Evolutionary conservation across 768 basidiomycete genomes (phyloP).

Genomic region (Boletus pseudopeckii): DNA sequence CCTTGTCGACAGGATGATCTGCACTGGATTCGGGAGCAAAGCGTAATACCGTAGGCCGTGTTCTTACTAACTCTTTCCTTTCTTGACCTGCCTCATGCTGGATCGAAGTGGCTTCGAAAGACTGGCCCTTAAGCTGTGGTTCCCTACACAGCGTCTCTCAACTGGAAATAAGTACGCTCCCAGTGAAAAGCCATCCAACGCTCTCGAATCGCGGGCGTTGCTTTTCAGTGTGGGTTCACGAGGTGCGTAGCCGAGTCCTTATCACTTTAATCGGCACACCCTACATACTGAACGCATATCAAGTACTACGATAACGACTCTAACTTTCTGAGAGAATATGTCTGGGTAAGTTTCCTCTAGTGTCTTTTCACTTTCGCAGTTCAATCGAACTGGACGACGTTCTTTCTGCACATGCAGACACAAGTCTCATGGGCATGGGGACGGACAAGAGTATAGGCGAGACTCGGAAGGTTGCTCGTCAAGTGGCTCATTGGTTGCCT

Average conservation of each 20-base stretch:
- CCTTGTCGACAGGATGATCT: too few relatives aligned
- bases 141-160: neutral
- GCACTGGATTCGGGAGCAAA: too few relatives aligned
- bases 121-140: conserved; percentile 1
- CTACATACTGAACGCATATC: too few relatives aligned
- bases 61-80: too few relatives aligned
- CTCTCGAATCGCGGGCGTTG: neutral
- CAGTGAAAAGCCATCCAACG: conserved; percentile 3
- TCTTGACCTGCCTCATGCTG: neutral
- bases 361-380: neutral
- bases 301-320: too few relatives aligned
- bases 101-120: neutral
- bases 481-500: neutral
- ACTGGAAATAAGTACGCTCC: neutral
- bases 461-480: neutral
- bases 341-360: neutral
- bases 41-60: too few relatives aligned
- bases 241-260: neutral
- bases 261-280: neutral
- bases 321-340: neutral
- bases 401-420: neutral
- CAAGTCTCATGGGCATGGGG: neutral
- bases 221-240: conserved; percentile 6
- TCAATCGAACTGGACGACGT: neutral
- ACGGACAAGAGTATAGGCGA: neutral